Evolutionary conservation across 2,329 filamentous ascomycete species (phyloP).

Genomic region (Ophiostoma pallidulum): DNA sequence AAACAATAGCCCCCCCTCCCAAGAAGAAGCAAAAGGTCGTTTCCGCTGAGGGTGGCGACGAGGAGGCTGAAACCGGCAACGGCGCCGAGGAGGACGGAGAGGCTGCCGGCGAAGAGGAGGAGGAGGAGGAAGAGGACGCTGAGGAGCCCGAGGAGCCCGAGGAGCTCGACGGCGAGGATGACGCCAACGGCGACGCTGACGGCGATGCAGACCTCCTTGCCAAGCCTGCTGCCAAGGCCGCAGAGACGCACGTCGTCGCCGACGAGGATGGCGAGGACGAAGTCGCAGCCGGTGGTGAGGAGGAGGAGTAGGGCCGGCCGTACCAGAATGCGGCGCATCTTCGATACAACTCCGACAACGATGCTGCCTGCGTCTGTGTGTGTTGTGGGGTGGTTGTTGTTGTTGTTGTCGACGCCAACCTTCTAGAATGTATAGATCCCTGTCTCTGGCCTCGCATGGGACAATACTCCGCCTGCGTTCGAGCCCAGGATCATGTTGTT

Average conservation of each 20-base stretch:
- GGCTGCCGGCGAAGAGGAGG: constrained; percentile 18
- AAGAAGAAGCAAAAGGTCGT: constrained; percentile 44
- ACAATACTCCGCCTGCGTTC: too few relatives aligned
- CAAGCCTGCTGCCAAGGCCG: constrained; percentile 14
- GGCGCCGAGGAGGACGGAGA: constrained; percentile 18
- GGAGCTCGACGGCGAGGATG: constrained; percentile 23
- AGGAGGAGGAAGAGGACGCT: constrained; percentile 21
- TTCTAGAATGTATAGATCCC: too few relatives aligned
- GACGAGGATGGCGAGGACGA: constrained; percentile 9
- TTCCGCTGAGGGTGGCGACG: constrained; percentile 23
- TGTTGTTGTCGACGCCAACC: too few relatives aligned
- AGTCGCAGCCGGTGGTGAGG: constrained; percentile 15
- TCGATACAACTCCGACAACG: too few relatives aligned
- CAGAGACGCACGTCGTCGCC: constrained; percentile 9
- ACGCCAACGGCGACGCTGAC: constrained; percentile 16
- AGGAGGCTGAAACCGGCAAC: constrained; percentile 20
- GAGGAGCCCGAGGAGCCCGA: constrained; percentile 26
- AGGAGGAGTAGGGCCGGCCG: constrained; percentile 8
- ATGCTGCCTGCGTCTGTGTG: too few relatives aligned
- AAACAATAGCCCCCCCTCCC: constrained; percentile 29
- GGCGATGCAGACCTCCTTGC: constrained; percentile 8
- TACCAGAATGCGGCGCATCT: background rate
- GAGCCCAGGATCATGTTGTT: too few relatives aligned
- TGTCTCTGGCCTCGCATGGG: too few relatives aligned
- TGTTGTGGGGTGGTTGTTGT: too few relatives aligned